phyloP scores from a whole-genome alignment of 169 alveolate species.

The Cyclospora cayetanensis region DNA sequence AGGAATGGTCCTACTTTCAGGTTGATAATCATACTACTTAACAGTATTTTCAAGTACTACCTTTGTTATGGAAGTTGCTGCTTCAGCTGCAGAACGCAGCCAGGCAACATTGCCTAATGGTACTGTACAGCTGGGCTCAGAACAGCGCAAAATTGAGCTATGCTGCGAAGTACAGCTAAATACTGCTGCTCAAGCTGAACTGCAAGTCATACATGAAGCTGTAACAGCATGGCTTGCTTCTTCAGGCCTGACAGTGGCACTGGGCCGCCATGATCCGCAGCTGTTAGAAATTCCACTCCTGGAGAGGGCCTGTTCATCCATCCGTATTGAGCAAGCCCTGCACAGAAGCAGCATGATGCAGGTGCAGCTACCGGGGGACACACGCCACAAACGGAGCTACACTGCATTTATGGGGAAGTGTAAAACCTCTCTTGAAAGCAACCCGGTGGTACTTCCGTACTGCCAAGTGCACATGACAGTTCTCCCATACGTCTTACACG shows the following conservation, averaged over 20 bases:
- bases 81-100: too few relatives aligned
- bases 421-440: neutral
- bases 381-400: neutral
- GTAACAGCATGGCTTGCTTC: constrained; percentile 41
- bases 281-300: constrained; percentile 3
- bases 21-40: too few relatives aligned
- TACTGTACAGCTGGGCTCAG: too few relatives aligned
- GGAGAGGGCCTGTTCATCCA: neutral
- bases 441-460: constrained; percentile 15
- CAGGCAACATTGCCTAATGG: too few relatives aligned
- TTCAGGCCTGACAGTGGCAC: constrained; percentile 24
- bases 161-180: neutral
- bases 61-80: too few relatives aligned
- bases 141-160: neutral
- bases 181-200: neutral
- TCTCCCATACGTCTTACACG: constrained; percentile 27
- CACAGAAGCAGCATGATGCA: neutral
- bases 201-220: neutral
- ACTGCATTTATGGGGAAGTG: neutral
- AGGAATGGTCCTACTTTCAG: too few relatives aligned
- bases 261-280: constrained; percentile 38
- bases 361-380: neutral
- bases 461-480: neutral
- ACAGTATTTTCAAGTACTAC: too few relatives aligned
- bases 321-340: neutral